Conservation (phyloP, 2,329 filamentous ascomycete species). For the Lasiodiplodia theobromae region DNA sequence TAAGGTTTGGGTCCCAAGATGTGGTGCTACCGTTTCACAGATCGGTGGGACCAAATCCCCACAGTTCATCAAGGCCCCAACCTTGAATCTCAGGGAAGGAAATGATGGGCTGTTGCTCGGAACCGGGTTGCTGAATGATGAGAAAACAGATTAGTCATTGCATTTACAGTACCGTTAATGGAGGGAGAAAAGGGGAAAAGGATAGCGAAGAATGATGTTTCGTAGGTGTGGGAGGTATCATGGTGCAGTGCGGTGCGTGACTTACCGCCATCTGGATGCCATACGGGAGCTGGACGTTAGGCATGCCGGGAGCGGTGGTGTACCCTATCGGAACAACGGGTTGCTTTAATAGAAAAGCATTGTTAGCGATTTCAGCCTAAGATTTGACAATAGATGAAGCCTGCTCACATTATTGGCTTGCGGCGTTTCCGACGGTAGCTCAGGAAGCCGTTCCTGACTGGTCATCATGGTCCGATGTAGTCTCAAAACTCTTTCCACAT, state of each 20-base stretch:
- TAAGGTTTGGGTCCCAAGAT: background rate
- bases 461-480: constrained; percentile 10
- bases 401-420: constrained; percentile 1
- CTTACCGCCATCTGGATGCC: constrained; percentile 13
- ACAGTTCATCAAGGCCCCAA: constrained; percentile 27
- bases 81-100: constrained; percentile 26
- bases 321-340: background rate
- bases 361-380: background rate
- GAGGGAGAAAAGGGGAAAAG: background rate
- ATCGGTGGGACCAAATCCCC: constrained; percentile 25
- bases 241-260: background rate
- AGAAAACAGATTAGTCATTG: background rate
- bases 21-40: background rate
- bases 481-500: constrained; percentile 24
- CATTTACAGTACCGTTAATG: background rate
- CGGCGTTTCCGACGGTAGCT: background rate
- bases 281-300: background rate
- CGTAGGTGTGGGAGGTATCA: background rate
- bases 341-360: background rate
- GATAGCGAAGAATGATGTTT: background rate
- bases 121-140: constrained; percentile 3
- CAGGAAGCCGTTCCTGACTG: constrained; percentile 23
- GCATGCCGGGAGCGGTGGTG: constrained; percentile 5
- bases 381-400: background rate
- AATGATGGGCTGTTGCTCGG: constrained; percentile 22